Percentiles rank a stretch among this genome's conserved stretches.
Evolutionary conservation across 495 filamentous ascomycete genomes (phyloP).

Genomic region (Letharia lupina): DNA sequence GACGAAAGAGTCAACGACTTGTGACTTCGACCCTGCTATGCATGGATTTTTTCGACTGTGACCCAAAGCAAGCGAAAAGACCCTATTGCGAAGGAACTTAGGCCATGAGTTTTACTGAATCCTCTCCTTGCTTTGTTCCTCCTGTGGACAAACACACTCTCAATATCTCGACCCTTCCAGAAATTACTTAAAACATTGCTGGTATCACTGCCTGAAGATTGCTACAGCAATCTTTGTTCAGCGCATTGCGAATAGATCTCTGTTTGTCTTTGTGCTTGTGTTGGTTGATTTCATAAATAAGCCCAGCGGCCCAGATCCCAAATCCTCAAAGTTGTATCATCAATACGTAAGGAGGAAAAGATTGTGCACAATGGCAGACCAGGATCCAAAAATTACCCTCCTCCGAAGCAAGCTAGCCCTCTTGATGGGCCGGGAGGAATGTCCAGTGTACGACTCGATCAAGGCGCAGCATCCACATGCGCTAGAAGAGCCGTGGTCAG

Average conservation of each 20-base stretch:
- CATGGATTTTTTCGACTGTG: too few relatives aligned
- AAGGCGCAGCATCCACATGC: neutral
- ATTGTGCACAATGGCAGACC: neutral
- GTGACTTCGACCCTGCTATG: too few relatives aligned
- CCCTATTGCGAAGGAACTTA: too few relatives aligned
- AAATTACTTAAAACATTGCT: too few relatives aligned
- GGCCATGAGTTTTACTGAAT: too few relatives aligned
- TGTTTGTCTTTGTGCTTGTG: neutral
- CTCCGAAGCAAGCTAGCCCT: neutral
- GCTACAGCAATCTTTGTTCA: too few relatives aligned
- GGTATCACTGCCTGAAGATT: neutral
- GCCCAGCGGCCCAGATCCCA: neutral
- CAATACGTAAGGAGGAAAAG: neutral
- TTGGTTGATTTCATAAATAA: neutral
- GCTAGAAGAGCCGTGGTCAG: neutral
- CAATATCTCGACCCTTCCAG: too few relatives aligned
- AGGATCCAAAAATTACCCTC: neutral
- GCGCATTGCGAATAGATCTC: neutral
- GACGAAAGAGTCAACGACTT: too few relatives aligned
- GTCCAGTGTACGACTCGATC: neutral
- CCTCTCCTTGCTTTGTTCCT: too few relatives aligned
- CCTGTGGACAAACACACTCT: too few relatives aligned
- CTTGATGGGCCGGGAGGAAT: neutral
- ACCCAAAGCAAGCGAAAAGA: too few relatives aligned
- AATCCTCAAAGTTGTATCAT: neutral